Evolutionary conservation across 257 asterid species (phyloP).

Genomic region (Nicotiana noctiflora): DNA sequence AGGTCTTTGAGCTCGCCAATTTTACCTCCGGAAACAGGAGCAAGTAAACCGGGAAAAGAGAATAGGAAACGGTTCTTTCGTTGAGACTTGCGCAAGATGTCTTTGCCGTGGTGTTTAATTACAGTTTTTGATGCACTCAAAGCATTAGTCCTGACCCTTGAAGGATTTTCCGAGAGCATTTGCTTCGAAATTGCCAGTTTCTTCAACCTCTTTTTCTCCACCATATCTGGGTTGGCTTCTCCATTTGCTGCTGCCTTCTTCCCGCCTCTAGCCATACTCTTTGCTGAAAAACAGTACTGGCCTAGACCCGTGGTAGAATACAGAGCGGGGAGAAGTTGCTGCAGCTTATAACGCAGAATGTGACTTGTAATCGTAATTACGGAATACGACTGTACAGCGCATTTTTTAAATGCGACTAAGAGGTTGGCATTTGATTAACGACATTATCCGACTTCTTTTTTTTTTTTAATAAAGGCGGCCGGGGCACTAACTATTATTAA

Average conservation of each 20-base stretch:
- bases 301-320: no score
- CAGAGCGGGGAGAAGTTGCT: no score
- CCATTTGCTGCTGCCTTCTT: constrained; percentile 31
- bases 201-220: constrained; percentile 54
- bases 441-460: no score
- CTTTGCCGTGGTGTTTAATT: constrained; percentile 75
- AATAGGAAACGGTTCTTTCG: constrained; percentile 66
- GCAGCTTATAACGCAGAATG: no score
- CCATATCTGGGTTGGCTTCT: constrained; percentile 35
- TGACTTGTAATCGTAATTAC: no score
- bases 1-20: constrained; percentile 80
- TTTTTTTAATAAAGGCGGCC: no score
- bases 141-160: constrained; percentile 22
- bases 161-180: constrained; percentile 38
- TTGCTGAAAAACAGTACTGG: no score
- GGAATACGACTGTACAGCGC: no score
- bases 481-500: no score
- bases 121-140: constrained; percentile 59
- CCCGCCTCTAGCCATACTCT: constrained; percentile 11
- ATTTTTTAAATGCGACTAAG: no score
- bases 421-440: no score
- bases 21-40: constrained; percentile 76
- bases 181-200: constrained; percentile 41
- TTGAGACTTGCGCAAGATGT: constrained; percentile 73
- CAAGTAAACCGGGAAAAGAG: constrained; percentile 81